Conservation (phyloP, 441 rosid genomes). For the Gossypium aridum region DNA sequence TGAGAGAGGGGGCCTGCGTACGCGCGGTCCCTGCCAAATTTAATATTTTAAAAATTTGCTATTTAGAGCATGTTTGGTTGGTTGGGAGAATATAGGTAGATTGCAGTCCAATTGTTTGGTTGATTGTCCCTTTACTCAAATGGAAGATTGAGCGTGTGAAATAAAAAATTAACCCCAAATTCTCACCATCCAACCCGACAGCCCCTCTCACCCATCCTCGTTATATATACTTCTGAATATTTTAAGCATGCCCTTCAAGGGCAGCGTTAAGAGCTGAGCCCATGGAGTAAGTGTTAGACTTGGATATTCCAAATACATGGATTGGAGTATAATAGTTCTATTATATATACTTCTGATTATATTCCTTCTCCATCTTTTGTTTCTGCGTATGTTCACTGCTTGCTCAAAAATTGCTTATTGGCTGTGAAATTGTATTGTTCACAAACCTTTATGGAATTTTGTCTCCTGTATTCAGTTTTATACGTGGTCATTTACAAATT, state of each 20-base stretch:
- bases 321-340: slow-evolving; percentile 20
- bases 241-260: no score
- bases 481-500: neutral
- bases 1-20: slow-evolving; percentile 33
- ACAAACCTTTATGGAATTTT: neutral
- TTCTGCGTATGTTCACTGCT: neutral
- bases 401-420: neutral
- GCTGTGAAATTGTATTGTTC: neutral
- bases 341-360: neutral
- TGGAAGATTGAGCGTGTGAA: no score
- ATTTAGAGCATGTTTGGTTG: no score
- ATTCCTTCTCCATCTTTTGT: neutral
- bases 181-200: no score
- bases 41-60: neutral
- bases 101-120: no score
- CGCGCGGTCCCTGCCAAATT: slow-evolving; percentile 33
- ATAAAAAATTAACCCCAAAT: no score
- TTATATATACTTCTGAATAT: no score
- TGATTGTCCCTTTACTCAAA: no score
- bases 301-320: slow-evolving; percentile 22
- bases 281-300: neutral
- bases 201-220: no score
- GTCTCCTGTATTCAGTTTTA: neutral
- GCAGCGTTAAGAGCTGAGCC: no score
- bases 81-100: no score